Base-by-base conservation (phyloP, 805 yeast species). In the Candida lessepsii region DNA sequence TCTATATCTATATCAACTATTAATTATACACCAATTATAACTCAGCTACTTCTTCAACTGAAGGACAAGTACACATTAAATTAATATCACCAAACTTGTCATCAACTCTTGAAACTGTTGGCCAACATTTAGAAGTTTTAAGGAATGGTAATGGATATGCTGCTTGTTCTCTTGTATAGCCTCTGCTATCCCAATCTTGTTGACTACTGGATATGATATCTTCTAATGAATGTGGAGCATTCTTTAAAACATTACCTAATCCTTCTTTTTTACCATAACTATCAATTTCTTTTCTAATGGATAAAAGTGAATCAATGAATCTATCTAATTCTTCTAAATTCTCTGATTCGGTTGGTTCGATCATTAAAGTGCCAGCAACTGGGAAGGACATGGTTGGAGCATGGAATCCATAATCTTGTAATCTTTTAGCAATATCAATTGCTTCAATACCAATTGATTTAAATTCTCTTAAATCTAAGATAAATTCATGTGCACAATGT, bases 321-420 rank as follows among this genome's bases (percentile, higher is more conserved):
- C 97, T 76, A 64, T 93, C 91, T 46, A 93, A 72, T 67, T 93
- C 99, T 41, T 74, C 86, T 55, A 83, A 66, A 57, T 88, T 80
- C 67, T 93, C 99, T 14, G 93, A 83, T 67, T 93, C 99, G 3
- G 99, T 93, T 44, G 99, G 99, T 69, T 93, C 99, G 48, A 93
- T 80, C 99, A 93, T 93, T 53, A 93, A 75, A 2, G 99, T 93
- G 47, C 95, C 96, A 4, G 97, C 91, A 37, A 93, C 95, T 8
- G 99, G 99, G 86, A 93, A 93, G 2, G 98, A 93, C 86, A 93
- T 82, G 18, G 99, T 93, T 47, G 99, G 99, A 1, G 96, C 96
- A 65, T 93, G 99, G 80, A 93, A 93, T 0, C 98, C 96, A 61
- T 91, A 93, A 67, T 93, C 99, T 67, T 93, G 98, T 45, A 93